Evolutionary conservation across 129 eudicot species (phyloP), one percentile per base, ranked within the genome.

Genomic region (Escallonia herrerae): DNA sequence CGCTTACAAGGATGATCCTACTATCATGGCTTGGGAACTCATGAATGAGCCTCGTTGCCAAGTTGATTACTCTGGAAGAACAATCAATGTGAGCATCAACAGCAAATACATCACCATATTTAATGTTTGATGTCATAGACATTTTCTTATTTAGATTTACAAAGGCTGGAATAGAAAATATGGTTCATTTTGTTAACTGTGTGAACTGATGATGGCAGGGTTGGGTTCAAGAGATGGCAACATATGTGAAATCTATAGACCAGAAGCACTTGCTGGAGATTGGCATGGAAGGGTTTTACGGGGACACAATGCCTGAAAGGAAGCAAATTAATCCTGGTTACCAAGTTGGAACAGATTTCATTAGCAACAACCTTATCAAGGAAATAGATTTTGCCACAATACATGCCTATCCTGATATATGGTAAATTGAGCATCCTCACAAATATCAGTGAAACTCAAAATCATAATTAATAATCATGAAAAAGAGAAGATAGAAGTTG

Each of bases 11-110:
- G 89, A 89, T 45, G 96, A 89, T 41, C 58, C 83, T 13, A 82
- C 93, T 9, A 85, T 85, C 63, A 85, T 89, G 96, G 83, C 94
- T 2, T 85, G 96, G 96, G 96, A 85, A 67, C 89, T 89, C 71
- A 85, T 89, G 5, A 88, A 88, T 56, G 96, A 88, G 76, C 96
- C 96, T 9, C 87, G 95, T 15, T 84, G 91, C 79, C 76, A 84
- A 51, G 62, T 45, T n/a, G 91, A 88, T 73, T 77, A 82, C 70
- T 88, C 91, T 4, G 91, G 91, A 60, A 74, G 64, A 62, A 88
- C 86, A 5, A 53, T 88, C 43, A 88, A 77, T 43, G 91, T 88
- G 53, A 69, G 82, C 52, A 64, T 4, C 11, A 22, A 3, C 1
- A 22, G 33, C 33, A 55, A 52, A 9, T 15, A 38, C 33, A 64